phyloP scores from a whole-genome alignment of 2,329 filamentous ascomycete genomes.

The Phaeosphaeriaceae sp. region DNA sequence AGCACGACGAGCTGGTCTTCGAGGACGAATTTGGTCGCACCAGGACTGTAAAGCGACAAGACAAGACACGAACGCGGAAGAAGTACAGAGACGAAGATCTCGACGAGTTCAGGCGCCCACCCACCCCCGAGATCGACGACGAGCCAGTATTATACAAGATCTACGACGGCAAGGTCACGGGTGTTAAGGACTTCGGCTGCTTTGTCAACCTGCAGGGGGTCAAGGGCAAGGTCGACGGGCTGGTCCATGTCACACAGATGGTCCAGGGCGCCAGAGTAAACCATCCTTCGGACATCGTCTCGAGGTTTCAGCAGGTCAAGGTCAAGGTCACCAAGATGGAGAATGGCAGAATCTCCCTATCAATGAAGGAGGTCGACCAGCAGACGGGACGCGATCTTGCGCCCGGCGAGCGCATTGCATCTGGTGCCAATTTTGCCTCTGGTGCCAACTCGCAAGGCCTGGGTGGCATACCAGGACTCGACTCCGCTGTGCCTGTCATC shows the following conservation, averaged over 20 bases:
- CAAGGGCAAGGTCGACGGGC: conserved; percentile 84
- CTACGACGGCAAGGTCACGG: conserved; percentile 88
- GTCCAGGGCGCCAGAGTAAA: conserved; percentile 85
- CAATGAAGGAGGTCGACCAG: conserved; percentile 98
- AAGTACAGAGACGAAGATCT: conserved; percentile 53
- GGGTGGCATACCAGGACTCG: conserved; percentile 63
- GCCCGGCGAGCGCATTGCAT: conserved; percentile 78
- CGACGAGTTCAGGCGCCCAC: conserved; percentile 69
- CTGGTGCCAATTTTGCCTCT: conserved; percentile 46
- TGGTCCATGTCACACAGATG: conserved; percentile 93
- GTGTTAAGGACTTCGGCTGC: conserved; percentile 92
- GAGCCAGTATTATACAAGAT: conserved; percentile 82
- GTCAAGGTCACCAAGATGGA: conserved; percentile 93
- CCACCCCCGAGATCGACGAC: conserved; percentile 80
- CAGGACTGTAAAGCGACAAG: conserved; percentile 49
- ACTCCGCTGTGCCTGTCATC: conserved; percentile 66
- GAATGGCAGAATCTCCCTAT: conserved; percentile 80
- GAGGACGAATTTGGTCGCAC: conserved; percentile 67
- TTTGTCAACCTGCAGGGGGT: conserved; percentile 94
- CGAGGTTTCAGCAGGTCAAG: conserved; percentile 82
- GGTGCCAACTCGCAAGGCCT: conserved; percentile 89
- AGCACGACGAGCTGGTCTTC: conserved; percentile 60
- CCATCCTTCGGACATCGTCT: conserved; percentile 87
- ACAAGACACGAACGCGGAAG: conserved; percentile 49
- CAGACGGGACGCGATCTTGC: conserved; percentile 82